Conservation (phyloP, 345 rosid species). For the Dimocarpus longan region DNA sequence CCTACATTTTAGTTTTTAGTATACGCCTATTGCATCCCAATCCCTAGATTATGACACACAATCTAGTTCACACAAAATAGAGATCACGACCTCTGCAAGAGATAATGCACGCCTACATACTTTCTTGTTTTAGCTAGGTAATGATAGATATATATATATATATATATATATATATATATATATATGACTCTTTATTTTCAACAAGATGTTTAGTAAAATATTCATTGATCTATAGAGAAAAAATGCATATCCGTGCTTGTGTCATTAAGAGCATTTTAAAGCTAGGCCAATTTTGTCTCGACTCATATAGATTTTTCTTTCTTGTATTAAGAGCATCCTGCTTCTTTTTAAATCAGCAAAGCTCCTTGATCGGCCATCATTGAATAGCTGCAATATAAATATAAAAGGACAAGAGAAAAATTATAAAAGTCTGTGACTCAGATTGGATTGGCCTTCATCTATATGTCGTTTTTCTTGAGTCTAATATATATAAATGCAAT, state of each 20-base stretch:
- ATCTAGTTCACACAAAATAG: too few species aligned
- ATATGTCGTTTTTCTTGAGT: neutral
- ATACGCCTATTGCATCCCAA: too few species aligned
- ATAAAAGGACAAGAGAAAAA: conserved; percentile 1
- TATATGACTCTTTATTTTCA: too few species aligned
- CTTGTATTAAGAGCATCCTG: neutral
- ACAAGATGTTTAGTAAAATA: too few species aligned
- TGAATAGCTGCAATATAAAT: neutral
- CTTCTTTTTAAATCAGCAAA: neutral
- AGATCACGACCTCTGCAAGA: neutral
- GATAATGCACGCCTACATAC: too few species aligned
- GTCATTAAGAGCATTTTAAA: neutral
- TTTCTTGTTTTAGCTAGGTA: too few species aligned
- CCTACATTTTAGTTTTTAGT: too few species aligned
- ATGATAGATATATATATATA: too few species aligned
- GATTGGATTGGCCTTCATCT: conserved; percentile 5
- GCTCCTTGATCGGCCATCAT: conserved; percentile 8
- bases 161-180: too few species aligned
- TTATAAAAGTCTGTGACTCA: neutral
- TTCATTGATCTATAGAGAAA: too few species aligned
- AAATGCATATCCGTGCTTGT: neutral
- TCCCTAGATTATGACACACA: too few species aligned
- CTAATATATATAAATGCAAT: neutral
- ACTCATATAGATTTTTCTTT: neutral
- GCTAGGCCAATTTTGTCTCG: neutral